phyloP scores from a whole-genome alignment of 2,329 filamentous ascomycete genomes.

The Fusarium sp. region DNA sequence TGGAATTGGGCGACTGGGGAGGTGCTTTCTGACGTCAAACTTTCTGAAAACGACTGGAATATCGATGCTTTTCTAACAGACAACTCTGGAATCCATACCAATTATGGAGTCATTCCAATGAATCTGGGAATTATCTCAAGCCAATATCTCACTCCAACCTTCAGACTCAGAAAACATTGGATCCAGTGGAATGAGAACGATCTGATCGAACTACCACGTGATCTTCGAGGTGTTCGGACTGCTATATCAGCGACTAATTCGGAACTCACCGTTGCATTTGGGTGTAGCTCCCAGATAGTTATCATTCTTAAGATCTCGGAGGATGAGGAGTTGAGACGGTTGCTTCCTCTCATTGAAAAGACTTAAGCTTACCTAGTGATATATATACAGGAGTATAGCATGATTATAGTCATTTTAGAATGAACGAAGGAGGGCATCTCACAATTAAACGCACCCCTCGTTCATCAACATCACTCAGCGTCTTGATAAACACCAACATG shows the following conservation, averaged over 20 bases:
- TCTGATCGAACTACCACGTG: background rate
- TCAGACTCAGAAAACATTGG: background rate
- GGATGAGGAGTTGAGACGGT: background rate
- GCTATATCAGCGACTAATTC: background rate
- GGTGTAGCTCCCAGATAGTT: fast-evolving
- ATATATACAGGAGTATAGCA: too few species aligned
- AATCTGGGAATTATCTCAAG: fast-evolving
- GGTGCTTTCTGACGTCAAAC: fast-evolving
- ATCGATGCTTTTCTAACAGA: background rate
- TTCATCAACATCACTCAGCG: too few species aligned
- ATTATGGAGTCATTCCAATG: fast-evolving
- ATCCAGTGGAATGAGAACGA: background rate
- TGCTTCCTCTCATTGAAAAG: background rate
- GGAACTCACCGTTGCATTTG: background rate
- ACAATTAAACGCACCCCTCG: too few species aligned
- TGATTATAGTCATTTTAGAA: too few species aligned
- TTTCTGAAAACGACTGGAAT: fast-evolving
- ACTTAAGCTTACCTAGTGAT: too few species aligned
- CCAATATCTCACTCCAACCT: background rate
- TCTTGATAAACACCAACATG: background rate
- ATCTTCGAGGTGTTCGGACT: fast-evolving
- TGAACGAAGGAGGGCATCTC: too few species aligned
- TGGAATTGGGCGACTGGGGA: background rate
- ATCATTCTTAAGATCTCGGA: background rate
- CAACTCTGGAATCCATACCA: background rate